Evolutionary conservation across 441 rosid species (phyloP).

Genomic region (Croton laevigatus): DNA sequence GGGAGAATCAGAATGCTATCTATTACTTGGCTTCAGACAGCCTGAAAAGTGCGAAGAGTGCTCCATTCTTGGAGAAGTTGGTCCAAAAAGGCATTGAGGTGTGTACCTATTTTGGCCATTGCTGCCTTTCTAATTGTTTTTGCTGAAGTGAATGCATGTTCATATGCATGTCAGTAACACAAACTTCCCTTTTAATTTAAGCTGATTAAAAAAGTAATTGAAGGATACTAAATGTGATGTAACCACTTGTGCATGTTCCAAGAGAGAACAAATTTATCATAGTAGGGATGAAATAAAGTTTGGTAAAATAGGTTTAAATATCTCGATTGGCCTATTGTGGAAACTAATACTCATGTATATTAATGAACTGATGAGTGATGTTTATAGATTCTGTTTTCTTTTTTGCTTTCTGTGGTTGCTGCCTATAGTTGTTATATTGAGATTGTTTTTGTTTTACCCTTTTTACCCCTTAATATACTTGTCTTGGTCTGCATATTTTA

Average conservation of each 20-base stretch:
- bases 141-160: background rate
- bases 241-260: background rate
- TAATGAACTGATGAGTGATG: no score
- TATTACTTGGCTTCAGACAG: constrained; percentile 92
- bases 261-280: background rate
- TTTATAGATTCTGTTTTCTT: background rate
- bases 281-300: background rate
- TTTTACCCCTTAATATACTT: background rate
- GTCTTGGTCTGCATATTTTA: background rate
- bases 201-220: background rate
- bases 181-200: background rate
- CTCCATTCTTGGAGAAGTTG: constrained; percentile 94
- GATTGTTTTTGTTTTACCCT: background rate
- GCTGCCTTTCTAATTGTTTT: constrained; percentile 3
- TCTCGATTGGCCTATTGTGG: background rate
- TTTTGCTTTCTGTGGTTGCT: background rate
- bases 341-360: background rate
- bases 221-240: background rate
- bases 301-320: background rate
- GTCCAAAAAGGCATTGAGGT: constrained; percentile 92
- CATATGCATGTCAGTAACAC: background rate
- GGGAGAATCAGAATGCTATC: constrained; percentile 87
- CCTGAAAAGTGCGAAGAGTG: constrained; percentile 82
- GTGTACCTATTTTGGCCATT: constrained; percentile 6
- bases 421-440: background rate